A percentile compares a stretch with the other conserved stretches of the same genome.
Evolutionary conservation across 768 basidiomycete species (phyloP).

Genomic region (Mycena capillaripes): DNA sequence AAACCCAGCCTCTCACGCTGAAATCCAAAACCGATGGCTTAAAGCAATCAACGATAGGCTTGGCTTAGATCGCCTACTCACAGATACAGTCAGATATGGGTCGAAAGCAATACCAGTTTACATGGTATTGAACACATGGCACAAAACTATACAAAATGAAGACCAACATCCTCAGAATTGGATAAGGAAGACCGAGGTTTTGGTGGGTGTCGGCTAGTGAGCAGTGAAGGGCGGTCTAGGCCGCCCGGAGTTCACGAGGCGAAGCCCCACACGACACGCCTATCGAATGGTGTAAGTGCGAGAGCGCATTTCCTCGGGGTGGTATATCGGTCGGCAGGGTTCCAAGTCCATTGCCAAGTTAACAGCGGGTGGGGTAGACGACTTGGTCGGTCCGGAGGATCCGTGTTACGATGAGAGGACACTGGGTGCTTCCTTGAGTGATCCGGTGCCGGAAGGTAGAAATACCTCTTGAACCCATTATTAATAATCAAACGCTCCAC

Average conservation of each 20-base stretch:
- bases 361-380: too few relatives aligned
- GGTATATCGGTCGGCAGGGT: conserved; percentile 2
- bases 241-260: neutral
- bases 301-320: conserved; percentile 10
- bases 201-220: conserved; percentile 17
- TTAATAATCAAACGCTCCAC: too few relatives aligned
- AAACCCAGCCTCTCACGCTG: neutral
- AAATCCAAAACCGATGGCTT: too few relatives aligned
- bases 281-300: neutral
- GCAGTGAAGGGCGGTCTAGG: neutral
- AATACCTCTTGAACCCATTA: too few relatives aligned
- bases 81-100: too few relatives aligned
- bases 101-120: too few relatives aligned
- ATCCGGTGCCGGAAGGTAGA: too few relatives aligned
- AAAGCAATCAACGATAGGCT: too few relatives aligned
- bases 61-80: too few relatives aligned
- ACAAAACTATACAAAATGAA: conserved; percentile 12
- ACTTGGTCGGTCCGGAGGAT: too few relatives aligned
- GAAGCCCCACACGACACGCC: neutral
- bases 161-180: conserved; percentile 10
- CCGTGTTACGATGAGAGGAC: too few relatives aligned
- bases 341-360: conserved; percentile 8
- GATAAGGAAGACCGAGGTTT: conserved; percentile 17
- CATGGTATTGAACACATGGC: conserved; percentile 22
- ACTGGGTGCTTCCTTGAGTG: too few relatives aligned